A percentile compares a stretch with the other conserved stretches of the same genome.
These are phyloP conservation scores for Aspergillus campestris DNA, from an alignment of 495 filamentous ascomycete species.

Conservation along the genomic window DNA sequence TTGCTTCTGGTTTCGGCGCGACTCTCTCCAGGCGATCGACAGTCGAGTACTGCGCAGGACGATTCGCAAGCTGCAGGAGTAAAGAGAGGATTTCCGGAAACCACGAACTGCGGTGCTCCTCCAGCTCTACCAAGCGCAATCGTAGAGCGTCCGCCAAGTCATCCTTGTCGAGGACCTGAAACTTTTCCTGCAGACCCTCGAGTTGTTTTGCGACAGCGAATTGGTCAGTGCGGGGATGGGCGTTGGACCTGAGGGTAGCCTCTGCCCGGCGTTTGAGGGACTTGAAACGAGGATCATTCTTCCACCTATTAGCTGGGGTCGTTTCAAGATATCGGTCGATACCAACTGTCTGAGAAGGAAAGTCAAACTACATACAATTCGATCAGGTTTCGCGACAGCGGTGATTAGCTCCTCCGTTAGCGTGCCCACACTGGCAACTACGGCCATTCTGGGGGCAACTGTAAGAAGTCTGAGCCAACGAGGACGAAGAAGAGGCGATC, in stretches of 20 bases:
- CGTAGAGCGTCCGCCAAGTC: conserved; percentile 69
- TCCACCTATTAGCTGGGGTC: conserved; percentile 34
- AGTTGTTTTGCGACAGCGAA: conserved; percentile 71
- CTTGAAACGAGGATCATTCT: conserved; percentile 23
- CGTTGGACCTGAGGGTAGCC: conserved; percentile 38
- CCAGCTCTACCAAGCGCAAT: conserved; percentile 51
- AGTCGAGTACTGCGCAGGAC: conserved; percentile 61
- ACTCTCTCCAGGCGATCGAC: conserved; percentile 52
- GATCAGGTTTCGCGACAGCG: conserved; percentile 18
- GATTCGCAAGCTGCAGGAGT: conserved; percentile 72
- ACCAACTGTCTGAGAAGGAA: too few species aligned
- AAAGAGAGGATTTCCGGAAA: conserved; percentile 74
- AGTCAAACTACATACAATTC: conserved; percentile 18
- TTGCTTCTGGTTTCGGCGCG: conserved; percentile 31
- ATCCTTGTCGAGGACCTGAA: conserved; percentile 68
- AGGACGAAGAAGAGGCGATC: background rate
- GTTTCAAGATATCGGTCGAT: conserved; percentile 12
- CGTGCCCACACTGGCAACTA: conserved; percentile 27
- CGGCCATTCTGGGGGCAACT: conserved; percentile 35
- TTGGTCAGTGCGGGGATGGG: conserved; percentile 71
- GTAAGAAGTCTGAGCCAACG: background rate
- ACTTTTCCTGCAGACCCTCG: conserved; percentile 81
- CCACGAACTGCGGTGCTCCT: conserved; percentile 45
- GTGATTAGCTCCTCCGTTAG: conserved; percentile 32
- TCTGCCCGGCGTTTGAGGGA: conserved; percentile 23